Evolutionary conservation across 805 yeast genomes (phyloP), one percentile per base, ranked within the genome.

Genomic region (Aciculoconidium aculeatum): DNA sequence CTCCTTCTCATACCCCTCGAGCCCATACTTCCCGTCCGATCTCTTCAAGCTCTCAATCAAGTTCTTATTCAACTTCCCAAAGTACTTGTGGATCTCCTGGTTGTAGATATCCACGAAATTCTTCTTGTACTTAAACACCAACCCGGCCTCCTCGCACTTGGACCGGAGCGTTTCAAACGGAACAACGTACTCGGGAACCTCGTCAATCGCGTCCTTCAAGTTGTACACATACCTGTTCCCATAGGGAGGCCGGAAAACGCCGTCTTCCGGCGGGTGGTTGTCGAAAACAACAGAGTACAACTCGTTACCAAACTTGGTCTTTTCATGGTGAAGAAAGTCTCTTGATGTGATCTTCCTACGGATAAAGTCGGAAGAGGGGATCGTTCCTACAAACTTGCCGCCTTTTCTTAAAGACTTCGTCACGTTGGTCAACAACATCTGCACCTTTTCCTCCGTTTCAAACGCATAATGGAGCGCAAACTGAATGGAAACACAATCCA

Each of bases 401-500:
- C 96, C 97, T 2, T 77, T 65, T 42, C 72, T 74, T 34, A 92
- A 67, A 0, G 88, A 77, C 34, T 75, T 65, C 3, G 94, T 67
- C 6, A 92, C 81, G 47, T 92, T 92, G 18, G 70, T 67, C 27
- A 92, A 59, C 42, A 88, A 62, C 25, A 68, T 72, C 40, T 86
- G 71, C 1, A 87, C 88, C 36, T 84, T 82, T 19, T 70, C 75
- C 51, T 87, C 96, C 4, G 80, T 68, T 43, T 83, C 92, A 60
- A 87, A 92, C 0, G 97, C 95, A 61, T 92, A 92, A 53, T 92
- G 99, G 54, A 92, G 62, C 35, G 95, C 84, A 57, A 92, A 92
- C 53, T 92, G 98, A 56, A 83, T 74, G 4, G 94, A 77, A 1
- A 90, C 96, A 11, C 80, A 62, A 55, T 92, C 96, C 35, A 88